Conservation (phyloP, 306 rosid genomes). For the Prunus dulcis region DNA sequence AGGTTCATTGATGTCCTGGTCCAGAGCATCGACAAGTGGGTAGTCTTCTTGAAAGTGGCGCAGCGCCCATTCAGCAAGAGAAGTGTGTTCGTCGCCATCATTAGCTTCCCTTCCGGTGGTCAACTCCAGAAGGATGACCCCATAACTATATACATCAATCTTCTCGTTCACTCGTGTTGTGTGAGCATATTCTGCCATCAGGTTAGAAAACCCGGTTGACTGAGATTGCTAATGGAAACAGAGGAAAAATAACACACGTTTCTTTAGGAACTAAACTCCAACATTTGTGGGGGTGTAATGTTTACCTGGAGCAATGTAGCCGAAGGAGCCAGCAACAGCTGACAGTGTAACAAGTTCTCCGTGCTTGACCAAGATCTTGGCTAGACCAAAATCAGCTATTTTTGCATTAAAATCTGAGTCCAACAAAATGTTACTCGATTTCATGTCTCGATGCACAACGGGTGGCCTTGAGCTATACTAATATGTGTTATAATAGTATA, state of each 20-base stretch:
- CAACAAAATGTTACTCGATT: constrained; percentile 72
- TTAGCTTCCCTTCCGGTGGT: constrained; percentile 63
- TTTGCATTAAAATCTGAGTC: constrained; percentile 71
- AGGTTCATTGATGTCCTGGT: constrained; percentile 46
- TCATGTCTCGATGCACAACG: constrained; percentile 70
- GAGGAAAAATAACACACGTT: neutral
- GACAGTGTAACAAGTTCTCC: constrained; percentile 78
- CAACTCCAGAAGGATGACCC: constrained; percentile 70
- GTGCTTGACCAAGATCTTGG: constrained; percentile 57
- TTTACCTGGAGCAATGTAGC: constrained; percentile 93
- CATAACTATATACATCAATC: constrained; percentile 73
- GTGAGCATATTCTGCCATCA: constrained; percentile 56
- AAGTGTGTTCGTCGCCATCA: constrained; percentile 51
- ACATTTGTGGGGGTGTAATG: neutral
- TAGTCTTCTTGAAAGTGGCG: constrained; percentile 33
- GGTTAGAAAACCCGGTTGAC: neutral
- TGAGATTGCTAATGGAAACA: neutral
- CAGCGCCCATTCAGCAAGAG: constrained; percentile 73
- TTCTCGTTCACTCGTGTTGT: constrained; percentile 61
- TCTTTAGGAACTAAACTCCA: neutral
- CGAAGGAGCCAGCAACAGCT: constrained; percentile 74
- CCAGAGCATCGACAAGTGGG: constrained; percentile 43
- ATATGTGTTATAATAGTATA: too few relatives aligned
- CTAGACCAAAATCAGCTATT: constrained; percentile 86
- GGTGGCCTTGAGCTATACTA: constrained; percentile 31